Base-by-base conservation (phyloP, 129 eudicot genomes). In the Mikania micrantha region DNA sequence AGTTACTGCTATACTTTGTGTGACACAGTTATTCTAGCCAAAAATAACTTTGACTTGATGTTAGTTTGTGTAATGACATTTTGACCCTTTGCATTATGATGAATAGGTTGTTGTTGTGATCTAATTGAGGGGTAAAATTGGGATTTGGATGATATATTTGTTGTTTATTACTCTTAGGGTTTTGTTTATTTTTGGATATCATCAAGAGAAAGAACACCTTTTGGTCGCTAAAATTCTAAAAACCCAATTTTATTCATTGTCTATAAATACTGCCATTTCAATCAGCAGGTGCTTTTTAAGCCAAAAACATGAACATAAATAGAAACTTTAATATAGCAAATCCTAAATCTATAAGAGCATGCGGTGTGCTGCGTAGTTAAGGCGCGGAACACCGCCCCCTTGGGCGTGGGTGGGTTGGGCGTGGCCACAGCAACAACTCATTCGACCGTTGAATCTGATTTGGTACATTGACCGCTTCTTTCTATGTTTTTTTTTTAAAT, bases 201-300 rank as follows among this genome's bases (percentile, higher is more conserved):
- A 67, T 54, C 67, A 40, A 74, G 20, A 28, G 48, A 54, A 74
- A 74, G 78, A 53, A 66, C 32, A 74, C 67, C 56, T 74, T 74
- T 56, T 64, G 58, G 59, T 64, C 50, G 58, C 72, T 13, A 41
- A 11, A 41, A 41, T 4, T 5, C 47, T 74, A 74, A 73, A 73
- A 73, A 39, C 7, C 25, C 52, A 21, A 49, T 69, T 12, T n/a
- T 53, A 39, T 69, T 0, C 10, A 10, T 8, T 0, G 13, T 38
- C 42, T 9, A 39, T 39, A 39, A 38, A 44, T 28, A 66, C 79
- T 74, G 73, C 61, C 73, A 66, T 74, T 66, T 19, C 41, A 41
- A 42, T 74, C 61, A 74, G 68, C 79, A 74, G 73, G 67, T 74
- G 79, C 79, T 66, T 74, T 74, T 54, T 41, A 56, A 52, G 68